Percentiles rank a stretch among this genome's conserved stretches.
Evolutionary conservation across 805 yeast genomes (phyloP).

Genomic region (Jamesozyma spencerorum): DNA sequence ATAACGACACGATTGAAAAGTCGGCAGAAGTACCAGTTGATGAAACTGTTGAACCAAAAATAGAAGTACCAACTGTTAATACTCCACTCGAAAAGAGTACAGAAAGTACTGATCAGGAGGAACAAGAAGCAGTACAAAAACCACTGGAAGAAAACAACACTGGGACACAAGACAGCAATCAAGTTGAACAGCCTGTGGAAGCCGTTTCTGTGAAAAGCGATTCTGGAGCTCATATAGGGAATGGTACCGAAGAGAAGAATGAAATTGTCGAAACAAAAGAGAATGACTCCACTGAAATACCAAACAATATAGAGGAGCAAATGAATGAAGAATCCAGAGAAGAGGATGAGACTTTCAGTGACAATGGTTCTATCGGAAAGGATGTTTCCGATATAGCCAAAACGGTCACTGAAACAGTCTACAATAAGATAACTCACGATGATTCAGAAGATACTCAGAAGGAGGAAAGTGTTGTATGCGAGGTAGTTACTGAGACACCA

Average conservation of each 20-base stretch:
- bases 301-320: not conserved
- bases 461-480: too few relatives aligned
- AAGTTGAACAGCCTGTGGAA: constrained; percentile 1
- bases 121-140: constrained; percentile 1
- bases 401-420: too few relatives aligned
- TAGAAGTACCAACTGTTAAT: constrained; percentile 6
- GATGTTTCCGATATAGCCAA: too few relatives aligned
- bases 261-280: too few relatives aligned
- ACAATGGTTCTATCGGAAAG: too few relatives aligned
- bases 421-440: too few relatives aligned
- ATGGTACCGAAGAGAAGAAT: too few relatives aligned
- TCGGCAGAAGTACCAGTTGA: constrained; percentile 6
- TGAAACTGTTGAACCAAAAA: constrained; percentile 2
- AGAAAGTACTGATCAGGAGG: constrained; percentile 10
- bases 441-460: too few relatives aligned
- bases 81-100: constrained; percentile 1
- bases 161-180: too few relatives aligned
- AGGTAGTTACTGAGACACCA: not conserved
- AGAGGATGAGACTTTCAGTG: not conserved
- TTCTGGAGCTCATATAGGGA: too few relatives aligned
- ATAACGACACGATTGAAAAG: constrained; percentile 3
- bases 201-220: not conserved
- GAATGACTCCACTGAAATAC: too few relatives aligned
- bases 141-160: too few relatives aligned
- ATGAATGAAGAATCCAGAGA: not conserved